These are phyloP conservation scores for Arabidopsis suecica DNA, from an alignment of 345 rosid species.

Conservation along the genomic window DNA sequence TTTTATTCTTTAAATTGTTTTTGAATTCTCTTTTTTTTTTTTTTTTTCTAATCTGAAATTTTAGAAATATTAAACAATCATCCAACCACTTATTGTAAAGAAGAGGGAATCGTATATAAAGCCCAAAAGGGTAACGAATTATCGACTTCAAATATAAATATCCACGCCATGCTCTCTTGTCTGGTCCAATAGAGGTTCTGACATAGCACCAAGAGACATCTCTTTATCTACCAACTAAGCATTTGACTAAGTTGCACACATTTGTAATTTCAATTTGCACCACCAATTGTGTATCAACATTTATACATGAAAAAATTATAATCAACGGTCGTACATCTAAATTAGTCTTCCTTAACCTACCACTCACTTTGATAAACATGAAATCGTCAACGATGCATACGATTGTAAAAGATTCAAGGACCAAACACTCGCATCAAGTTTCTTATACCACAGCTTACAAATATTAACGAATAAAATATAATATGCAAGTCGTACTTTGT, in stretches of 20 bases:
- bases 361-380: constrained; percentile 11
- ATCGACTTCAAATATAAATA: background rate
- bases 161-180: background rate
- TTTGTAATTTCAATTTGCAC: background rate
- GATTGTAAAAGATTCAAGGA: background rate
- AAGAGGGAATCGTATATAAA: constrained; percentile 2
- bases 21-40: background rate
- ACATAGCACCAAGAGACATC: constrained; percentile 14
- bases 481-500: background rate
- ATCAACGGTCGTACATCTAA: background rate
- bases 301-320: background rate
- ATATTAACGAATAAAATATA: background rate
- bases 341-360: constrained; percentile 19
- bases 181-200: constrained; percentile 13
- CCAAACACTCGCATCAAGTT: constrained; percentile 17
- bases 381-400: constrained; percentile 24
- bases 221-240: constrained; percentile 28
- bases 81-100: constrained; percentile 8
- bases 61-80: background rate
- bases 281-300: background rate
- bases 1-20: background rate
- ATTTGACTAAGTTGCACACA: constrained; percentile 15
- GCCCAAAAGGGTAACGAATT: background rate
- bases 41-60: background rate
- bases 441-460: background rate